Evolutionary conservation across 257 asterid species (phyloP).

Genomic region (Solanum megistacrolobum): DNA sequence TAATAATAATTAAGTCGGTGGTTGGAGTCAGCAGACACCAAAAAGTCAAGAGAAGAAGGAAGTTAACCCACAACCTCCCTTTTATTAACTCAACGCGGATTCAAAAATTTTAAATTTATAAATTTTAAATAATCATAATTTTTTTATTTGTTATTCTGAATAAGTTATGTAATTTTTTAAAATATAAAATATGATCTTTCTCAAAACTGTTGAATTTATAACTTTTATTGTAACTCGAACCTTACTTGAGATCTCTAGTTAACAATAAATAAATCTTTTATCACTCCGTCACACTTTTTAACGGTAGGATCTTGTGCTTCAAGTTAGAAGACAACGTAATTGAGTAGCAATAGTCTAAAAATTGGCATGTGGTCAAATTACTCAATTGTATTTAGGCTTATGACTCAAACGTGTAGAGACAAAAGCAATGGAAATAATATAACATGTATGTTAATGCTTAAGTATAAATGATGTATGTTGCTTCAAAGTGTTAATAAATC

Average conservation of each 20-base stretch:
- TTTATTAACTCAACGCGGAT: not conserved
- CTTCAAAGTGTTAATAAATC: not conserved
- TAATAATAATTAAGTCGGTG: not conserved
- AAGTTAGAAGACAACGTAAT: not conserved
- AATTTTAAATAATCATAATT: not conserved
- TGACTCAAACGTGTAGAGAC: not conserved
- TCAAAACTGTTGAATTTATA: too few relatives aligned
- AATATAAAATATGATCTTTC: not conserved
- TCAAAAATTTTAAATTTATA: not conserved
- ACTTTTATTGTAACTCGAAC: not conserved
- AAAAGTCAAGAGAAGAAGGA: conserved; percentile 5
- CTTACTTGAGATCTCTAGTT: not conserved
- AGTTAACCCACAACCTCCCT: not conserved
- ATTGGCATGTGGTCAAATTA: not conserved
- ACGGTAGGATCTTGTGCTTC: not conserved
- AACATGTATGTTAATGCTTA: not conserved
- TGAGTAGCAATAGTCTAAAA: not conserved
- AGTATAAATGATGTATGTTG: not conserved
- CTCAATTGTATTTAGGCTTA: not conserved
- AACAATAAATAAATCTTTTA: accelerated
- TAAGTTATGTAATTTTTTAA: not conserved
- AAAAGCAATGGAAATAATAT: not conserved
- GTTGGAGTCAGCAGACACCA: conserved; percentile 12
- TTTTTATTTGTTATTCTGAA: not conserved
- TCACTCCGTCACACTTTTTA: too few relatives aligned